Conservation (phyloP, 352 stramenopile genomes). For the Globisporangium echinulatum region DNA sequence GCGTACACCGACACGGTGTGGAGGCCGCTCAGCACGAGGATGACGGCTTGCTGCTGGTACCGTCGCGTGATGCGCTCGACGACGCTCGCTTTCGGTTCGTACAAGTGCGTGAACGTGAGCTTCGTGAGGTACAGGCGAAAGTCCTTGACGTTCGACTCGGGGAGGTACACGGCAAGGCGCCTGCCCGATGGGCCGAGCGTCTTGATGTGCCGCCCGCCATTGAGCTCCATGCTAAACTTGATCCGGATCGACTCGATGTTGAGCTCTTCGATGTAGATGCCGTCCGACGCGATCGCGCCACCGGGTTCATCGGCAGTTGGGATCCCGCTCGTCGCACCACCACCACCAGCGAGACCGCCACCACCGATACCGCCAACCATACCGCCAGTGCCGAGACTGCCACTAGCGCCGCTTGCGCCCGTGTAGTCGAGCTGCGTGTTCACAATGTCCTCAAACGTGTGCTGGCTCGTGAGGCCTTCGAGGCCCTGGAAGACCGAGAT, state of each 20-base stretch:
- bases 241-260: slow-evolving; percentile 80
- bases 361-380: no score
- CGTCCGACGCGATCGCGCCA: slow-evolving; percentile 30
- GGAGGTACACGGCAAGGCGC: slow-evolving; percentile 76
- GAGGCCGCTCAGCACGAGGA: slow-evolving; percentile 75
- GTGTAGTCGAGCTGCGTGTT: slow-evolving; percentile 70
- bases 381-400: slow-evolving; percentile 6
- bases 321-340: neutral
- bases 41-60: slow-evolving; percentile 83
- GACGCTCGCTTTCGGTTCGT: slow-evolving; percentile 69
- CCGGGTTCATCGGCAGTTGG: neutral
- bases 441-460: slow-evolving; percentile 78
- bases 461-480: slow-evolving; percentile 59
- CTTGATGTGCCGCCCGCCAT: slow-evolving; percentile 80
- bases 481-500: slow-evolving; percentile 87
- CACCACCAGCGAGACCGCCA: slow-evolving; percentile 4
- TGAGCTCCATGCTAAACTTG: slow-evolving; percentile 84
- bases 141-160: slow-evolving; percentile 86
- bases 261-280: slow-evolving; percentile 86
- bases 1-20: slow-evolving; percentile 86
- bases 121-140: slow-evolving; percentile 82
- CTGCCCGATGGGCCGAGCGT: slow-evolving; percentile 69
- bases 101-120: slow-evolving; percentile 76
- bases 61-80: slow-evolving; percentile 70
- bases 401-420: slow-evolving; percentile 10